Base-by-base conservation (phyloP, 352 stramenopile species). In the Phytophthora megakarya region DNA sequence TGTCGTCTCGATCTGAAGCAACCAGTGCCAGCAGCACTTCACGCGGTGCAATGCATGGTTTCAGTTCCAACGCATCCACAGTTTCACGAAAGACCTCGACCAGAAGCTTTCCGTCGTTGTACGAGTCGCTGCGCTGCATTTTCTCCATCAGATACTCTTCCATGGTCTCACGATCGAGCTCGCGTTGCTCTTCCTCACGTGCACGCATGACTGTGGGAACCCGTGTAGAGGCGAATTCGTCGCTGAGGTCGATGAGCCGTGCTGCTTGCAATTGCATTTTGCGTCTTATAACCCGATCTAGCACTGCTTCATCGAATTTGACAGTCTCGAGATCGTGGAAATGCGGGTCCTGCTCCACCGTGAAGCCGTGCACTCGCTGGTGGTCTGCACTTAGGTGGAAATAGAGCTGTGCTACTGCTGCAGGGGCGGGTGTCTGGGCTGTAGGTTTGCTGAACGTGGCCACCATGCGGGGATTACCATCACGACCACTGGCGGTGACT, bases 401-500 rank as follows among this genome's bases (percentile, higher is more conserved):
- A 47, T 65, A 77, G n/a, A 89, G 77, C 39, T 85, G 65, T 32
- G 81, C 77, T 18, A 86, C 83, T 1, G 83, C 80, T 2, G 73
- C 57, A 1, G 79, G 59, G 0, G 82, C 55, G 0, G 82, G 80
- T 21, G 52, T 30, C 28, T 70, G 53, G 8, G 65, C 44, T 7
- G 70, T 84, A 25, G 82, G 82, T 13, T 88, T 88, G 62, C 82
- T 90, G 65, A 92, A 89, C 9, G 77, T 86, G 39, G 74, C 73
- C 23, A 78, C 70, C 43, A 92, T 76, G 21, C 76, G 76, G 32
- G 67, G 61, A 45, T 72, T 60, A 42, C 72, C 63, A 28, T 80
- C 66, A 30, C 52, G 45, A 26, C 72, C 76, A 35, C 72, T 74
- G 19, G 61, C 47, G 3, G 62, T 38, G 18, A 61, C 47, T 10